These are phyloP conservation scores for Vaccinium macrocarpon DNA, from an alignment of 148 eudicot species.

Conservation along the genomic window DNA sequence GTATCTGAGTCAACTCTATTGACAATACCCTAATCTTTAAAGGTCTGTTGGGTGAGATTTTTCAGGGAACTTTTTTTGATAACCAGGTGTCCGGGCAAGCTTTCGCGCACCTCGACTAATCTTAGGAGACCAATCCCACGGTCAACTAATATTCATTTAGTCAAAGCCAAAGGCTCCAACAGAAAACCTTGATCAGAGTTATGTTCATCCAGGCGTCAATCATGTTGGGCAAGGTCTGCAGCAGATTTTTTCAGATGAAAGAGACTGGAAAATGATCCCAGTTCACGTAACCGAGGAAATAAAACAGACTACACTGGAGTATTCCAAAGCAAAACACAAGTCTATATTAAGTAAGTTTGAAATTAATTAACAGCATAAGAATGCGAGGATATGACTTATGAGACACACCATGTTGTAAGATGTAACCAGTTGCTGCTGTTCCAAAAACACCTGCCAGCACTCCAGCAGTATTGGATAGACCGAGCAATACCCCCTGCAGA, in stretches of 20 bases:
- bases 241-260: neutral
- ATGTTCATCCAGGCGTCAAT: neutral
- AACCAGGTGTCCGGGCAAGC: too few species aligned
- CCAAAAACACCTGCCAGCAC: conserved; percentile 92
- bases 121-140: too few species aligned
- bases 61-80: neutral
- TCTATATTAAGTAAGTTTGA: neutral
- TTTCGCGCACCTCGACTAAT: too few species aligned
- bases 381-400: conserved; percentile 11
- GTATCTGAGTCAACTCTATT: neutral
- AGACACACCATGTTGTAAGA: conserved; percentile 83
- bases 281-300: neutral
- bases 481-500: conserved; percentile 81
- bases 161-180: neutral
- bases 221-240: neutral
- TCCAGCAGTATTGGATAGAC: conserved; percentile 94
- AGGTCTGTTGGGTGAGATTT: neutral
- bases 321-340: neutral
- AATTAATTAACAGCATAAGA: neutral
- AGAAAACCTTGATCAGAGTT: neutral
- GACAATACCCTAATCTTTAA: neutral
- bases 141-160: too few species aligned
- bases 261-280: neutral
- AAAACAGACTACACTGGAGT: neutral
- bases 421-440: conserved; percentile 94